These are phyloP conservation scores for Chiua virens DNA, from an alignment of 768 basidiomycete species.

Conservation along the genomic window DNA sequence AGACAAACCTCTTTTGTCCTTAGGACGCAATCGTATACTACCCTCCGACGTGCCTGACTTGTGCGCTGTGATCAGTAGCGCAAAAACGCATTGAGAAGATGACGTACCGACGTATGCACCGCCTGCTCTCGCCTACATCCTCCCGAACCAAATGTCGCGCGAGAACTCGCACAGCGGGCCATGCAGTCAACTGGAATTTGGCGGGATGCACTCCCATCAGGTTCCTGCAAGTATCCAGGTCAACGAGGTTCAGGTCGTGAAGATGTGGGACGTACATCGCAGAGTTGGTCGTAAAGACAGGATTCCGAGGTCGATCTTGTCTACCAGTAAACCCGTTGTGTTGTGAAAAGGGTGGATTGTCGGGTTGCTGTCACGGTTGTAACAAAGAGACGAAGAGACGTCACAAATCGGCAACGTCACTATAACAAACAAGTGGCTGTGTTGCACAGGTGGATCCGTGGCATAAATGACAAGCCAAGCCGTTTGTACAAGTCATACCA, in stretches of 20 bases:
- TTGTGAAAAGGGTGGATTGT: constrained; percentile 45
- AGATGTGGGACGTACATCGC: constrained; percentile 36
- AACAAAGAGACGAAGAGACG: background rate
- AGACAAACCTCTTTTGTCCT: constrained; percentile 55
- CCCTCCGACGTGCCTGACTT: too few species aligned
- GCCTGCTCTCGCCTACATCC: constrained; percentile 52
- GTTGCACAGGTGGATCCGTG: too few species aligned
- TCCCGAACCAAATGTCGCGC: constrained; percentile 72
- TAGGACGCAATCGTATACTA: constrained; percentile 71
- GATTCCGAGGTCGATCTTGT: constrained; percentile 67
- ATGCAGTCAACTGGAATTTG: constrained; percentile 29
- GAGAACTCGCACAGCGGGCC: constrained; percentile 58
- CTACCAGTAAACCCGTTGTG: constrained; percentile 47
- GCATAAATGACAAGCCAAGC: too few species aligned
- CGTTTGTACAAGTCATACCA: too few species aligned
- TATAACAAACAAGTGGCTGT: background rate
- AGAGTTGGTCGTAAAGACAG: constrained; percentile 63
- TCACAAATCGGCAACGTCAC: too few species aligned
- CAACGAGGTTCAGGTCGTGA: too few species aligned
- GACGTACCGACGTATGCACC: constrained; percentile 64
- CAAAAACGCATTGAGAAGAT: too few species aligned
- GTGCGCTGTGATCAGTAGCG: too few species aligned
- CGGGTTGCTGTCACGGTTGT: constrained; percentile 1
- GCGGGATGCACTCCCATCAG: constrained; percentile 21
- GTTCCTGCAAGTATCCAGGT: constrained; percentile 9